Base-by-base conservation (phyloP, 2,329 filamentous ascomycete genomes). In the Neofusicoccum cordaticola region DNA sequence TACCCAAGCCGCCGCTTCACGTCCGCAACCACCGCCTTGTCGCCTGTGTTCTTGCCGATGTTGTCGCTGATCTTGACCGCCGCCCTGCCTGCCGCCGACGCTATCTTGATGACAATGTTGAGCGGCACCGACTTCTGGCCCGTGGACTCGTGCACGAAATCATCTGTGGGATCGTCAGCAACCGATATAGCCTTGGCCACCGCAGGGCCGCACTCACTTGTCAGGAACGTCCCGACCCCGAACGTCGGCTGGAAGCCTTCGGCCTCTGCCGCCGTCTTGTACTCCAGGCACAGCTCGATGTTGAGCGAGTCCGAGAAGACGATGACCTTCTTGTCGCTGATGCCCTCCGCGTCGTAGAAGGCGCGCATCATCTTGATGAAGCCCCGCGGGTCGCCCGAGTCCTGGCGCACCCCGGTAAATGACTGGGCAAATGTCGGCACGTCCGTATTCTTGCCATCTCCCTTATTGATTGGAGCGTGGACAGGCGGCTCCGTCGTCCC, bases 81-180 rank as follows among this genome's bases (percentile, higher is more conserved):
- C 0, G 90, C 86, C 52, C 88, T 86, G 5, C 93, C 93, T 13
- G 83, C 86, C 0, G 93, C 95, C 9, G 91, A 93, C 67, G 91
- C 92, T 66, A 99, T 85, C 80, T 99, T 99, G 80, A 99, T 97
- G 70, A 99, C 95, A 71, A 99, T 99, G 73, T 99, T 99, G 63
- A 99, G 81, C 0, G 95, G 95, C 15, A 88, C 87, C 0, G 93
- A 97, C 79, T 97, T 98, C 70, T 88, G 87, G 44, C 89, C 88
- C 45, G 48, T 61, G 41, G 83, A 87, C 66, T 85, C 80, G 68
- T 90, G 86, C n/a, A 80, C 81, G 75, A 95, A 99, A 77, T 99
- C 95, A 73, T 99, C 87, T 86, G 65, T 58, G 7, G 44, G 56
- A 60, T 60, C 56, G 56, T 60, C 56, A 60, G 56, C 41, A 60